Percentiles rank a stretch among this genome's conserved stretches.
These are phyloP conservation scores for Symmetrospora coprosmae DNA, from an alignment of 768 basidiomycete genomes.

Conservation along the genomic window DNA sequence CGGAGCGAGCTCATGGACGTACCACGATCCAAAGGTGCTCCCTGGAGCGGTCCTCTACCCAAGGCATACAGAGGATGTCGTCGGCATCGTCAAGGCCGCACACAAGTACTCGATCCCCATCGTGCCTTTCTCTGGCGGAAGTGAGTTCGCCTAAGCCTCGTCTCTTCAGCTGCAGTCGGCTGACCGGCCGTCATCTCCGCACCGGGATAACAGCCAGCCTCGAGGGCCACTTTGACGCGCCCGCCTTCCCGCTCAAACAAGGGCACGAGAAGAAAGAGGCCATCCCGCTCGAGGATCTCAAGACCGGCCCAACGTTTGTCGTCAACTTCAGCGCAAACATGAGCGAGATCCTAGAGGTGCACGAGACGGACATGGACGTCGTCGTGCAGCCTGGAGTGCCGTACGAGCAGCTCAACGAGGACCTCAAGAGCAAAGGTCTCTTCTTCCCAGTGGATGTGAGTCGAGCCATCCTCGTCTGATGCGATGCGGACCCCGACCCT, in stretches of 20 bases:
- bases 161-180: constrained; percentile 41
- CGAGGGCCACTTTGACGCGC: constrained; percentile 29
- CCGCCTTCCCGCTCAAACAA: not conserved
- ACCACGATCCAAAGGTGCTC: constrained; percentile 29
- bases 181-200: not conserved
- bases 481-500: not conserved
- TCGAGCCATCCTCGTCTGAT: not conserved
- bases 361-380: constrained; percentile 53
- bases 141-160: constrained; percentile 44
- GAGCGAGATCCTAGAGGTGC: constrained; percentile 61
- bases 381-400: constrained; percentile 58
- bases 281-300: constrained; percentile 27
- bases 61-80: constrained; percentile 62
- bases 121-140: constrained; percentile 69
- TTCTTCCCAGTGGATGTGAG: constrained; percentile 59
- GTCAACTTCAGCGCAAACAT: constrained; percentile 41
- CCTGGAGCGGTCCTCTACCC: constrained; percentile 40
- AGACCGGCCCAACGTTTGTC: constrained; percentile 25
- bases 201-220: not conserved
- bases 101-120: constrained; percentile 60
- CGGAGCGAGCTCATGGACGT: constrained; percentile 29
- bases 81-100: constrained; percentile 62
- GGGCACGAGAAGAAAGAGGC: constrained; percentile 33
- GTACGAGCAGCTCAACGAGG: constrained; percentile 48
- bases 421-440: constrained; percentile 54